Evolutionary conservation across 805 yeast species (phyloP), one percentile per base, ranked within the genome.

Genomic region (Teunomyces barrocoloradensis): DNA sequence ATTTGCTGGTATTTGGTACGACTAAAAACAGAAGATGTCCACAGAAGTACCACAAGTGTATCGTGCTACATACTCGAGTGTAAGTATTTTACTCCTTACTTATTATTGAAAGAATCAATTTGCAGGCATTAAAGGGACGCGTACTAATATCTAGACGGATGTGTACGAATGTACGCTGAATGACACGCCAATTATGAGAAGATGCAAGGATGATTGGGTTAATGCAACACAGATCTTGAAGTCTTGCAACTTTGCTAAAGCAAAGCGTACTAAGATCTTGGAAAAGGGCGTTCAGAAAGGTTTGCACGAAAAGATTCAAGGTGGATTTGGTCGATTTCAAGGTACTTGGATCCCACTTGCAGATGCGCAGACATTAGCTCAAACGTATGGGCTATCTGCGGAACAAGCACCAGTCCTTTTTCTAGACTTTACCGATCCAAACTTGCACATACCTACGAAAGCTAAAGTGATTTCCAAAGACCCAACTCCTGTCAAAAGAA

Each of bases 261-360:
- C 97, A 1, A 89, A 87, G 64, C 73, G 98, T 55, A 91, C 97
- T 15, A 84, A 96, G 57, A 89, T 91, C 52, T 76, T 91, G 56
- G 98, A 91, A 63, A 82, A 86, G 58, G 97, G 91, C 53, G 96
- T 92, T n/a, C 97, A 92, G 61, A 79, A 78, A 36, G 96, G 96
- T 4, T 68, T 75, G 15, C 97, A 91, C 64, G 97, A 91, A 59
- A 92, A 92, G 64, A 89, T 91, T 18, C 98, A 91, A 66, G 98
- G 98, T 52, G 98, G 98, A 2, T 91, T 90, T 63, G 98, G 98
- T 45, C 85, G 91, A 61, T 92, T 90, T 66, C 98, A 92, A 66
- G 97, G 97, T 13, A 91, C 97, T 2, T 91, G 97, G 97, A 91
- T 91, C 6, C 97, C 97, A 0, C 67, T 88, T 52, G 81, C 77